A percentile compares a stretch with the other conserved stretches of the same genome.
Evolutionary conservation across 371 early-diverging fungal genomes (phyloP).

Genomic region (Rhizomucor miehei): DNA sequence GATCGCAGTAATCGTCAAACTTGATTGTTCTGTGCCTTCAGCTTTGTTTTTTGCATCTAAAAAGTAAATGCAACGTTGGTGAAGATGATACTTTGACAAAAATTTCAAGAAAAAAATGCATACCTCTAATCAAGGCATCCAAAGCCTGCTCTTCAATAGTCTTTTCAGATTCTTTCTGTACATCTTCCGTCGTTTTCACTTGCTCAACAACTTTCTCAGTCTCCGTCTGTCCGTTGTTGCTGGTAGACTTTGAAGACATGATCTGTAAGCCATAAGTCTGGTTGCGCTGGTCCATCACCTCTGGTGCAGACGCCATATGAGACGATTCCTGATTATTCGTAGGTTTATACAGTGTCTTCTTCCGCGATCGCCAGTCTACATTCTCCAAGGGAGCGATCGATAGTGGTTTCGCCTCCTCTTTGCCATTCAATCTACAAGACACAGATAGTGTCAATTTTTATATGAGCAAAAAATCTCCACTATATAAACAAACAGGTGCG

Average conservation of each 20-base stretch:
- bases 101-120: background rate
- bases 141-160: constrained; percentile 59
- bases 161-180: constrained; percentile 21
- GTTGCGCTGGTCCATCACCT: constrained; percentile 10
- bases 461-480: background rate
- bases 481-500: background rate
- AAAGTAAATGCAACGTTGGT: background rate
- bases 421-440: constrained; percentile 35
- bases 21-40: constrained; percentile 44
- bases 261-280: constrained; percentile 22
- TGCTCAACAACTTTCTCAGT: constrained; percentile 8
- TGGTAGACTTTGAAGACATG: constrained; percentile 3
- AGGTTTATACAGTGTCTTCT: constrained; percentile 45
- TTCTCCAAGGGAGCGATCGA: constrained; percentile 49
- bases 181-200: constrained; percentile 7
- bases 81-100: background rate
- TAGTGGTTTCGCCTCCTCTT: constrained; percentile 36
- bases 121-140: constrained; percentile 53
- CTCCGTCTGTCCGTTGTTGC: constrained; percentile 2
- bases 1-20: constrained; percentile 34
- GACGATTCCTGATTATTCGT: constrained; percentile 14
- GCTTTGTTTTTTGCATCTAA: constrained; percentile 46
- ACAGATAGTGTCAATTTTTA: background rate
- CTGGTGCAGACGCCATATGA: constrained; percentile 16
- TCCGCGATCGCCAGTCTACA: constrained; percentile 47